Evolutionary conservation across 805 yeast genomes (phyloP).

Genomic region (Brettanomyces naardenensis): DNA sequence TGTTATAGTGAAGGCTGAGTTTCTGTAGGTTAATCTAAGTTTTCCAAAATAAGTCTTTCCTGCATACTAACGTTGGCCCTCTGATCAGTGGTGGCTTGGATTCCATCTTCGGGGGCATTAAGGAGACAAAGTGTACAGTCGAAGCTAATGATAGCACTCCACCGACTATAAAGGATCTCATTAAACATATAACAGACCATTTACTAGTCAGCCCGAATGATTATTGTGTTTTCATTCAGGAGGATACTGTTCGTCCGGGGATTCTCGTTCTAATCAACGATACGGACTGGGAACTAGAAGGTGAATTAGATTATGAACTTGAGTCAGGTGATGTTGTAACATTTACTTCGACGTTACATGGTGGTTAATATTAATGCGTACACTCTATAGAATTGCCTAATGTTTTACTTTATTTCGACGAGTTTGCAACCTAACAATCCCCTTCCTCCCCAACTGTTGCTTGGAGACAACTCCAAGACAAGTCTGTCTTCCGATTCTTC

Average conservation of each 20-base stretch:
- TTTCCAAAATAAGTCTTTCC: too few species aligned
- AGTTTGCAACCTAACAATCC: conserved; percentile 67
- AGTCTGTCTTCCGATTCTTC: conserved; percentile 8
- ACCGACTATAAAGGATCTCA: conserved; percentile 39
- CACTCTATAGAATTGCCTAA: neutral
- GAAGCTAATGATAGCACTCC: conserved; percentile 19
- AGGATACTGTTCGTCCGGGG: conserved; percentile 83
- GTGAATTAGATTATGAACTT: conserved; percentile 72
- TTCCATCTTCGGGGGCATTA: conserved; percentile 55
- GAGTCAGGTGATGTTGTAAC: conserved; percentile 72
- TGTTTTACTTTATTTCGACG: conserved; percentile 5
- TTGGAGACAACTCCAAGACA: conserved; percentile 34
- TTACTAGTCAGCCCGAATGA: conserved; percentile 57
- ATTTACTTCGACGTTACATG: conserved; percentile 91
- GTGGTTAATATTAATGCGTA: conserved; percentile 46
- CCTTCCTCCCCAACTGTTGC: conserved; percentile 51
- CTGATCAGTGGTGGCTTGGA: conserved; percentile 66
- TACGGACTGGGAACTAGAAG: conserved; percentile 95
- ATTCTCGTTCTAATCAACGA: conserved; percentile 86
- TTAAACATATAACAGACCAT: conserved; percentile 43
- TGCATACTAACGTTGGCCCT: too few species aligned
- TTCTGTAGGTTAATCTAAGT: conserved; percentile 26
- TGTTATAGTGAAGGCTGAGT: conserved; percentile 35
- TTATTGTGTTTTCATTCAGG: conserved; percentile 70
- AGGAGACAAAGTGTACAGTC: conserved; percentile 42